These are phyloP conservation scores for Pilatotrama ljubarskyi DNA, from an alignment of 768 basidiomycete genomes.

Conservation along the genomic window DNA sequence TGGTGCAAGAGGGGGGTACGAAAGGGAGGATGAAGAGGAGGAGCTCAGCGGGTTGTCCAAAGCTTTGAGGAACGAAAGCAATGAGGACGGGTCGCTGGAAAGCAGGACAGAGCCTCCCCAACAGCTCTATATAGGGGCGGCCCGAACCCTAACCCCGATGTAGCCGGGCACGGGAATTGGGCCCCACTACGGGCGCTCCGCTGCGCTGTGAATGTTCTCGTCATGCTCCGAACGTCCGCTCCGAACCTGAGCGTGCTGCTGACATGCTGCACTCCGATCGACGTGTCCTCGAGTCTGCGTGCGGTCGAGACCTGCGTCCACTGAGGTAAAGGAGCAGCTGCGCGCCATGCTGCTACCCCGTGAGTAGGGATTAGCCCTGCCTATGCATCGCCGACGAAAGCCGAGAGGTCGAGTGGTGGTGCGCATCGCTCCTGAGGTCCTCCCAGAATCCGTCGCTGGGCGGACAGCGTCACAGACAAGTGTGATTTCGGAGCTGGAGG, in stretches of 20 bases:
- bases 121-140: slow-evolving; percentile 5
- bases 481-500: too few species aligned
- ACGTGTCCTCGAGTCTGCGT: neutral
- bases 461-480: too few species aligned
- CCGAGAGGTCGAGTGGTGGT: too few species aligned
- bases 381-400: too few species aligned
- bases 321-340: neutral
- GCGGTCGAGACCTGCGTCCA: too few species aligned
- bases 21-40: neutral
- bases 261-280: neutral
- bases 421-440: too few species aligned
- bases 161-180: neutral
- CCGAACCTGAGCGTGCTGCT: neutral
- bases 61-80: slow-evolving; percentile 18
- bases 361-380: too few species aligned
- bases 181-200: neutral
- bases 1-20: neutral
- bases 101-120: neutral
- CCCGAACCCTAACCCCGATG: slow-evolving; percentile 7
- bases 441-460: too few species aligned
- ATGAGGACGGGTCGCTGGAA: slow-evolving; percentile 13
- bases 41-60: slow-evolving; percentile 7
- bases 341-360: neutral
- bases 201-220: neutral
- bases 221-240: slow-evolving; percentile 2